phyloP scores from a whole-genome alignment of 2,329 filamentous ascomycete species.

The Pseudogymnoascus sp. region DNA sequence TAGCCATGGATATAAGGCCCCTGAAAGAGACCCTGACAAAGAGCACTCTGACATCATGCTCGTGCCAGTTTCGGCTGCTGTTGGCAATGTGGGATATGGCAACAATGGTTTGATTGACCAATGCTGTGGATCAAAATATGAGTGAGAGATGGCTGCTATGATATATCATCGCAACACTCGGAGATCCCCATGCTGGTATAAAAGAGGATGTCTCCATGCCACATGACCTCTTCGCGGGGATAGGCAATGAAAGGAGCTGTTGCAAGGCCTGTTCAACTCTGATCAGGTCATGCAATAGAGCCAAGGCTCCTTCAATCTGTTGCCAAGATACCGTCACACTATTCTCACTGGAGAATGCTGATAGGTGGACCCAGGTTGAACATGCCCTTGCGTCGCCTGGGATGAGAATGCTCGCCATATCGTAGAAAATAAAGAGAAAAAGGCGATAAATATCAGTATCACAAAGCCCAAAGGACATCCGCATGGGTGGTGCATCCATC shows the following conservation, averaged over 20 bases:
- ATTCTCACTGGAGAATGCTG: neutral
- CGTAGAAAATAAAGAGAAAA: neutral
- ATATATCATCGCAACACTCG: neutral
- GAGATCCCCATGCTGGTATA: neutral
- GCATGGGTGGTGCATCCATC: conserved; percentile 12
- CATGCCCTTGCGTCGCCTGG: neutral
- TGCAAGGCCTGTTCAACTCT: neutral
- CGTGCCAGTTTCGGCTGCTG: neutral
- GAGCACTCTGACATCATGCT: neutral
- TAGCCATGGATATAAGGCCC: neutral
- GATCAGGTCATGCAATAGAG: neutral
- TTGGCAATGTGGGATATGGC: neutral
- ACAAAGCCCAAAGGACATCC: neutral
- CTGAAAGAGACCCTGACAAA: neutral
- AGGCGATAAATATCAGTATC: neutral
- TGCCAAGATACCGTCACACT: neutral
- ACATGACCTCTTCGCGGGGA: neutral
- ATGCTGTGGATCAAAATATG: neutral
- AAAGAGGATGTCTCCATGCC: neutral
- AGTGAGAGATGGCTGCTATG: neutral
- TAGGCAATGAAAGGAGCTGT: neutral
- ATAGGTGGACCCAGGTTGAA: neutral
- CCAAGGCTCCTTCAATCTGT: neutral
- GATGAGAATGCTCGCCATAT: neutral
- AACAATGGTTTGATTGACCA: neutral